Percentiles rank a stretch among this genome's conserved stretches.
These are phyloP conservation scores for Anisodus tanguticus DNA, from an alignment of 257 asterid species.

Conservation along the genomic window DNA sequence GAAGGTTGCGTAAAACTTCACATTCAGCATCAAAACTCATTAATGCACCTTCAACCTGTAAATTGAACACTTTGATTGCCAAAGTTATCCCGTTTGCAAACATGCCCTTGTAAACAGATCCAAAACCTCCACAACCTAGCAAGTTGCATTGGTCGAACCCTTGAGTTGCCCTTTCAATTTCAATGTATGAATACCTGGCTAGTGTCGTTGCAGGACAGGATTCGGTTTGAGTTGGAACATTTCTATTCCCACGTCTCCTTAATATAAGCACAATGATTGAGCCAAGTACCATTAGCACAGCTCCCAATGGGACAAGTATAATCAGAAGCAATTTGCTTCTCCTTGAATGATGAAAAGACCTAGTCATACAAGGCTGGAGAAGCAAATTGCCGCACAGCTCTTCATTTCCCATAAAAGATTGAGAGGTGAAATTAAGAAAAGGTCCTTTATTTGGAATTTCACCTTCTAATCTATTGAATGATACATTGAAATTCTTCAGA, in stretches of 20 bases:
- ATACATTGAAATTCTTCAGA: slow-evolving; percentile 39
- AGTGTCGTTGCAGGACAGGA: neutral
- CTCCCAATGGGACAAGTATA: neutral
- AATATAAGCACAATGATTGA: neutral
- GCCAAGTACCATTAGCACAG: neutral
- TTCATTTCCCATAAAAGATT: slow-evolving; percentile 36
- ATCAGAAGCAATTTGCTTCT: neutral
- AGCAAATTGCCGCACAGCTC: slow-evolving; percentile 37
- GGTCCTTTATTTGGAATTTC: slow-evolving; percentile 47
- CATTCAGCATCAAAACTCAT: slow-evolving; percentile 20
- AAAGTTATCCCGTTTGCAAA: neutral
- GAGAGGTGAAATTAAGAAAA: slow-evolving; percentile 41
- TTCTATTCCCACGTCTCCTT: neutral
- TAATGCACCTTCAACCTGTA: neutral
- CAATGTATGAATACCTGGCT: slow-evolving; percentile 19
- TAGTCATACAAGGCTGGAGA: neutral
- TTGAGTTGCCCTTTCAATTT: slow-evolving; percentile 23
- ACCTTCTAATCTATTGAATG: slow-evolving; percentile 44
- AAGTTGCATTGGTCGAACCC: slow-evolving; percentile 15
- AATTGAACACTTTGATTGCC: slow-evolving; percentile 2
- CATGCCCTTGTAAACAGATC: neutral
- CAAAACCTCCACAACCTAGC: slow-evolving; percentile 6
- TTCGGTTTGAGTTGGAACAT: neutral
- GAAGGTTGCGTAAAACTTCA: neutral
- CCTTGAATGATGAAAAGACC: neutral